These are phyloP conservation scores for Cardamine resedifolia DNA, from an alignment of 345 rosid species.

Conservation along the genomic window DNA sequence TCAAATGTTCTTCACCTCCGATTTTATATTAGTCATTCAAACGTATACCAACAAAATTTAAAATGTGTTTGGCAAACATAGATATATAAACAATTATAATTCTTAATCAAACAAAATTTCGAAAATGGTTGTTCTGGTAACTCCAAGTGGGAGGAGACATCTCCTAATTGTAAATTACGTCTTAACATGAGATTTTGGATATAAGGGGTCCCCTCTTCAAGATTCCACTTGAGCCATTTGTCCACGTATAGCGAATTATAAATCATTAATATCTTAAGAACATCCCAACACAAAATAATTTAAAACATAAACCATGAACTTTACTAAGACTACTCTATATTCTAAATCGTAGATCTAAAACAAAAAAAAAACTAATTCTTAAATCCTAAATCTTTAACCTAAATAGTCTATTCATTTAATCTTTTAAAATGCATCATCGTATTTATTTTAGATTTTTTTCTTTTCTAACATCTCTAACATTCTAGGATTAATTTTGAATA, in stretches of 20 bases:
- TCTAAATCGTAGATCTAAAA: not conserved
- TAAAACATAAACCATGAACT: not conserved
- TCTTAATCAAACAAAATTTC: not conserved
- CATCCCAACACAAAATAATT: not conserved
- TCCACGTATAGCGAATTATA: not conserved
- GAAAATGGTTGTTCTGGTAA: not conserved
- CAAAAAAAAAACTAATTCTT: not conserved
- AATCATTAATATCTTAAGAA: not conserved
- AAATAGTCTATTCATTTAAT: not conserved
- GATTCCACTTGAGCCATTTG: not conserved
- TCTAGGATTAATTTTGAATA: not conserved
- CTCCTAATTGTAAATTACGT: not conserved
- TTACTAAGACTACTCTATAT: not conserved
- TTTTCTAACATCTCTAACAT: not conserved
- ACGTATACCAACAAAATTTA: not conserved
- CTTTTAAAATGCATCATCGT: not conserved
- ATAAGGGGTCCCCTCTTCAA: not conserved
- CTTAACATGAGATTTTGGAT: not conserved
- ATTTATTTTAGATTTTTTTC: not conserved
- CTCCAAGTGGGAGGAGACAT: not conserved
- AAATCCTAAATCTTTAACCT: not conserved
- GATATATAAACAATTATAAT: not conserved
- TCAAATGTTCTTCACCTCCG: not conserved
- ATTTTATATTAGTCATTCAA: not conserved
- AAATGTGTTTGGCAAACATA: too few relatives aligned